Evolutionary conservation across 495 filamentous ascomycete genomes (phyloP).

Genomic region (Aspergillus kassunensis): DNA sequence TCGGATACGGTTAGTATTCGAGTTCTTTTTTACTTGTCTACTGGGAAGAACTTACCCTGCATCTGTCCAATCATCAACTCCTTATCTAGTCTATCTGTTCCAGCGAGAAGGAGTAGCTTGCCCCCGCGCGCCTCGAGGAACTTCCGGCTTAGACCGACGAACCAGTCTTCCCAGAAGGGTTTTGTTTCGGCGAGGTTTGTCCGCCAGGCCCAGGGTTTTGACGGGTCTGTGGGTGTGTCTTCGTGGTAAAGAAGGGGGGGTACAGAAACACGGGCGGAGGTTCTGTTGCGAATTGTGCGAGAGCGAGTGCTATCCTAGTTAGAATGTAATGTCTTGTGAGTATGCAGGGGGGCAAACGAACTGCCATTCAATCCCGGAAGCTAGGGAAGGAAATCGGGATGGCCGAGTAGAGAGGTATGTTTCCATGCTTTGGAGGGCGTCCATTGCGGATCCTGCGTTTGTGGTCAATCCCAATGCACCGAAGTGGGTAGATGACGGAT

Average conservation of each 20-base stretch:
- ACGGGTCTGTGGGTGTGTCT: constrained; percentile 28
- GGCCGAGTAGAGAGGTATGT: constrained; percentile 85
- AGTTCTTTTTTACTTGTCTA: neutral
- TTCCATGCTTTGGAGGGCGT: constrained; percentile 94
- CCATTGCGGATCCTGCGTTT: constrained; percentile 62
- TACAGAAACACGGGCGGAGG: constrained; percentile 81
- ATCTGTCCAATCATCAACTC: constrained; percentile 97
- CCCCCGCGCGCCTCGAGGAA: constrained; percentile 82
- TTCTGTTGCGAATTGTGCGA: constrained; percentile 79
- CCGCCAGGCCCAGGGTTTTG: constrained; percentile 69
- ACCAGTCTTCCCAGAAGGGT: constrained; percentile 95
- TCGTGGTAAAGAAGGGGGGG: constrained; percentile 66
- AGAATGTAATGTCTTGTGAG: neutral
- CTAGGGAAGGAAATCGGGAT: constrained; percentile 64
- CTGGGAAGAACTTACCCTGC: constrained; percentile 62
- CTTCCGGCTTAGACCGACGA: constrained; percentile 78
- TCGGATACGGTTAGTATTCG: no score
- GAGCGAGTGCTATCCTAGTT: constrained; percentile 56
- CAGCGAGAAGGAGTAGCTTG: constrained; percentile 86
- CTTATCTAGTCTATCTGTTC: constrained; percentile 90
- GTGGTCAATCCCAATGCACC: neutral
- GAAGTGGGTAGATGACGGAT: neutral
- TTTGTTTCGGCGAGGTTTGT: constrained; percentile 82
- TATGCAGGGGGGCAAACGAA: constrained; percentile 35
- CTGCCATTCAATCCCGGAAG: constrained; percentile 92